Evolutionary conservation across 345 rosid genomes (phyloP).

Genomic region (Linum trigynum): DNA sequence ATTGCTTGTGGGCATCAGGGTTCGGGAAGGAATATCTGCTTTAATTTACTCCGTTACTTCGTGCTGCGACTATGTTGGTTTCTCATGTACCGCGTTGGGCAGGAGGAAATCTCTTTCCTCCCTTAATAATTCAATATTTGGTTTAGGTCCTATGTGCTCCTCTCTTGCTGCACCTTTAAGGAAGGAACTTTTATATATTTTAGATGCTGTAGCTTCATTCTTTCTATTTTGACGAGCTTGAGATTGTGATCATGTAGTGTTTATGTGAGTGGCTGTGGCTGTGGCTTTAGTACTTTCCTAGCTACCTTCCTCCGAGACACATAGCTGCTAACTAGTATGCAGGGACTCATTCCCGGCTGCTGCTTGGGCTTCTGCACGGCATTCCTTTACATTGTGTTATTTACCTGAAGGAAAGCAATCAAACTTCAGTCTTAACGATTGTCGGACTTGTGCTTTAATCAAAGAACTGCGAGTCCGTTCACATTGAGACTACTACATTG

Average conservation of each 20-base stretch:
- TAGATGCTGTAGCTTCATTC: no score
- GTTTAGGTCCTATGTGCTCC: not conserved
- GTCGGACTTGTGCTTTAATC: no score
- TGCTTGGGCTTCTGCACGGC: not conserved
- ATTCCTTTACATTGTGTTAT: no score
- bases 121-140: not conserved
- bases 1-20: no score
- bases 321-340: not conserved
- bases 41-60: no score
- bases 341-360: not conserved
- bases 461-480: no score
- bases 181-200: not conserved
- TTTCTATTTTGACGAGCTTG: no score
- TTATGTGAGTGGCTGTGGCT: not conserved
- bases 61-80: no score
- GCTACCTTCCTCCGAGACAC: not conserved
- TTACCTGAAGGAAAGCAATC: no score
- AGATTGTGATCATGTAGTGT: not conserved
- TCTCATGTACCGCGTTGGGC: not conserved
- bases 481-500: not conserved
- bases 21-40: no score
- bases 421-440: no score
- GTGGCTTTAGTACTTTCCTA: not conserved
- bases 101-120: not conserved
- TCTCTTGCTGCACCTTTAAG: not conserved